These are phyloP conservation scores for Rhizopus sp. DNA, from an alignment of 371 early-diverging fungal species.

Conservation along the genomic window DNA sequence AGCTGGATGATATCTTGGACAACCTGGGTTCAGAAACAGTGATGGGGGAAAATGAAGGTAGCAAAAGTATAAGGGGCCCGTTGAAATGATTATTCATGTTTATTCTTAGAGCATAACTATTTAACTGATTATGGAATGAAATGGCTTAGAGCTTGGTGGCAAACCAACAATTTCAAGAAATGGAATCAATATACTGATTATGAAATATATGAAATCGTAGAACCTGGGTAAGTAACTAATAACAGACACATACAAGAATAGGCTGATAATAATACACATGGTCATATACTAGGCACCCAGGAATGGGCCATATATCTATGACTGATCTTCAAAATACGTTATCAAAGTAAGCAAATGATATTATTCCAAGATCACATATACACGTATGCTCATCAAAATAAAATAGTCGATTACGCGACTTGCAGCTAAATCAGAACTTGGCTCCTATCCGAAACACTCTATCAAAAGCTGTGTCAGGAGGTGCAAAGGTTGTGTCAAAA, in stretches of 20 bases:
- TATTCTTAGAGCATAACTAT: conserved; percentile 57
- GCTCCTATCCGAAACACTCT: conserved; percentile 64
- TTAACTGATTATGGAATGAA: conserved; percentile 64
- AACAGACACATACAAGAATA: not conserved
- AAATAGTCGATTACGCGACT: conserved; percentile 49
- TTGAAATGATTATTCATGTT: not conserved
- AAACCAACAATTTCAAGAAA: conserved; percentile 67
- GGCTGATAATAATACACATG: not conserved
- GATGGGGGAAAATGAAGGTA: conserved; percentile 42
- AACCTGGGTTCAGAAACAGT: conserved; percentile 29
- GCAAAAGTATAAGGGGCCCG: not conserved
- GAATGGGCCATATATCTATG: conserved; percentile 65
- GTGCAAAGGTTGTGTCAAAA: conserved; percentile 51
- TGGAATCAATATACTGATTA: conserved; percentile 72
- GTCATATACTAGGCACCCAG: conserved; percentile 52
- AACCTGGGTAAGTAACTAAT: conserved; percentile 49
- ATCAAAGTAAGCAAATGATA: conserved; percentile 50
- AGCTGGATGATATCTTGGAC: conserved; percentile 27
- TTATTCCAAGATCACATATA: not conserved
- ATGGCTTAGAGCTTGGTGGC: conserved; percentile 72
- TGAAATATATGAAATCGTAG: conserved; percentile 66
- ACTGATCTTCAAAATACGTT: conserved; percentile 62
- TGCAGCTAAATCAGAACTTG: conserved; percentile 62
- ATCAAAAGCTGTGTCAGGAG: conserved; percentile 62
- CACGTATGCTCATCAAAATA: not conserved